phyloP scores from a whole-genome alignment of 164 flowering plant genomes.

The Tetracentron sinense region DNA sequence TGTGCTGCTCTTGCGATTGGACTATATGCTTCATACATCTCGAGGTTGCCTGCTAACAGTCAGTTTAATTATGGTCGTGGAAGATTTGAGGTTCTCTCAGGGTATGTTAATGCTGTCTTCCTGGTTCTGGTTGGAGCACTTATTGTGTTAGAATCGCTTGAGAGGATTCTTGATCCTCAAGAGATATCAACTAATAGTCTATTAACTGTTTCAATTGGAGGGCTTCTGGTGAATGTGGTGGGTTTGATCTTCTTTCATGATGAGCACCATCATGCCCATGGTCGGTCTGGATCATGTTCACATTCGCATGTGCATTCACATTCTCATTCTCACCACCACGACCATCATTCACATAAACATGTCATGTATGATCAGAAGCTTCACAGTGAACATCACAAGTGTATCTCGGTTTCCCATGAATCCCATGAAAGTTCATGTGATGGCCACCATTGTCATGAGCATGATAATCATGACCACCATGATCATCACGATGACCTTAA shows the following conservation, averaged over 20 bases:
- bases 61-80: slow-evolving; percentile 94
- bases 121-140: slow-evolving; percentile 86
- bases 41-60: slow-evolving; percentile 81
- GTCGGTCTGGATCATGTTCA: slow-evolving; percentile 69
- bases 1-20: slow-evolving; percentile 99
- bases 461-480: slow-evolving; percentile 18
- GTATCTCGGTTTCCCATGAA: slow-evolving; percentile 19
- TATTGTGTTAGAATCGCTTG: slow-evolving; percentile 87
- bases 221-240: slow-evolving; percentile 81
- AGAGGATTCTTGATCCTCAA: slow-evolving; percentile 96
- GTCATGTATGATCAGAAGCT: slow-evolving; percentile 28
- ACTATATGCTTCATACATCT: slow-evolving; percentile 87
- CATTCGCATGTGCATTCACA: slow-evolving; percentile 54
- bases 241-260: slow-evolving; percentile 94
- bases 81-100: slow-evolving; percentile 95
- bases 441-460: slow-evolving; percentile 16
- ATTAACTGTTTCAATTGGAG: slow-evolving; percentile 83
- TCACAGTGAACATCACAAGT: slow-evolving; percentile 26
- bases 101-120: slow-evolving; percentile 95
- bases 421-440: slow-evolving; percentile 20
- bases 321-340: slow-evolving; percentile 23
- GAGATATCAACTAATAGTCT: slow-evolving; percentile 90
- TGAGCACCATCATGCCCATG: slow-evolving; percentile 99
- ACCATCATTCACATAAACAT: slow-evolving; percentile 32
- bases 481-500: slow-evolving; percentile 16